Evolutionary conservation across 345 rosid species (phyloP).

Genomic region (Aegle marmelos): DNA sequence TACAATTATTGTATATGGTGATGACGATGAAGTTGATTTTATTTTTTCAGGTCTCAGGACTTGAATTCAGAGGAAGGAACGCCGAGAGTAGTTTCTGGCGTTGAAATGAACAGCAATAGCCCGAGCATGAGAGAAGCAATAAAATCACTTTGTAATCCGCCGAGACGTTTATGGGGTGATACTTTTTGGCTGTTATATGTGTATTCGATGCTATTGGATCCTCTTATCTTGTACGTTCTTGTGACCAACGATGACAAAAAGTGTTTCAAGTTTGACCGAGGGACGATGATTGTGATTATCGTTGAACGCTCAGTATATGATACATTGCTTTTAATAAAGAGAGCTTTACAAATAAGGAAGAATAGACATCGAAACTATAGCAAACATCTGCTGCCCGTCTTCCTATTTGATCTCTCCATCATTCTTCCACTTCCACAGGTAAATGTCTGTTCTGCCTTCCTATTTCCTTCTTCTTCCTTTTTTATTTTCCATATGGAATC

Average conservation of each 20-base stretch:
- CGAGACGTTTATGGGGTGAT: too few relatives aligned
- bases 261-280: constrained; percentile 7
- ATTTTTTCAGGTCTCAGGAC: background rate
- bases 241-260: constrained; percentile 7
- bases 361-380: too few relatives aligned
- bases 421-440: too few relatives aligned
- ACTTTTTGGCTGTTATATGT: background rate
- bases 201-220: background rate
- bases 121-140: background rate
- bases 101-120: background rate
- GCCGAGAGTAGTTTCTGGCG: too few relatives aligned
- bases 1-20: too few relatives aligned
- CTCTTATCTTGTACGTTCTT: constrained; percentile 10
- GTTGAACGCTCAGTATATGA: background rate
- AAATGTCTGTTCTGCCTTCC: too few relatives aligned
- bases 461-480: too few relatives aligned
- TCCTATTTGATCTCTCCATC: too few relatives aligned
- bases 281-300: background rate
- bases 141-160: too few relatives aligned
- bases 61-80: background rate
- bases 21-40: too few relatives aligned
- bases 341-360: fast-evolving
- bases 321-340: background rate
- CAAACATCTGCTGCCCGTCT: too few relatives aligned
- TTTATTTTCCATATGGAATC: too few relatives aligned